These are phyloP conservation scores for Gymnopus androsaceus DNA, from an alignment of 1,284 basidiomycete species.

Conservation along the genomic window DNA sequence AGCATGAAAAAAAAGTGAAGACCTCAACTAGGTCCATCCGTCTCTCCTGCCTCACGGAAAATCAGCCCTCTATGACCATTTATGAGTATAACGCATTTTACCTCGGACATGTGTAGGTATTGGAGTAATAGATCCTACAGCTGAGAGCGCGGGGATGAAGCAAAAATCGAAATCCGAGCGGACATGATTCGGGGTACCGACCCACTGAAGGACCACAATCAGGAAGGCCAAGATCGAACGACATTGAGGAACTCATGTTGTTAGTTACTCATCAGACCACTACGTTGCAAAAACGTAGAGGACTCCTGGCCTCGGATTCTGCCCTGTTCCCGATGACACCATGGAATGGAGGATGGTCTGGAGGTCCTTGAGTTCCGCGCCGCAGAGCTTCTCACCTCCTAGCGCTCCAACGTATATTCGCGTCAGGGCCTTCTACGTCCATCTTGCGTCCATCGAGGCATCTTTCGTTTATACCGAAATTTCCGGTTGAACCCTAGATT, in stretches of 20 bases:
- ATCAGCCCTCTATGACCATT: conserved; percentile 14
- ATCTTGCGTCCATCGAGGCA: conserved; percentile 58
- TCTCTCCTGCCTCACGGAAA: conserved; percentile 56
- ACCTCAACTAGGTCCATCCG: conserved; percentile 94
- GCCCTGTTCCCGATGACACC: conserved; percentile 88
- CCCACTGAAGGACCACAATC: conserved; percentile 40
- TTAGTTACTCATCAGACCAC: conserved; percentile 80
- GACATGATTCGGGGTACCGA: conserved; percentile 84
- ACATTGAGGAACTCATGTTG: conserved; percentile 43
- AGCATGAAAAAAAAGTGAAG: conserved; percentile 93
- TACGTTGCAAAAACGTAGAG: conserved; percentile 81
- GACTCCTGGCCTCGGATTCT: conserved; percentile 72
- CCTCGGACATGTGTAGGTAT: conserved; percentile 83
- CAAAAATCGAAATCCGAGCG: conserved; percentile 94
- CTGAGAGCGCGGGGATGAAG: conserved; percentile 96
- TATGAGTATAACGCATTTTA: conserved; percentile 34
- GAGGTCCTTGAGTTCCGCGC: conserved; percentile 3
- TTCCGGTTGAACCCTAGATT: conserved; percentile 77
- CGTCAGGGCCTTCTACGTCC: conserved; percentile 72
- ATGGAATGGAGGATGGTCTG: conserved; percentile 97
- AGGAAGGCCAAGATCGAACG: conserved; percentile 5
- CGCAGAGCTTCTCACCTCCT: conserved; percentile 80
- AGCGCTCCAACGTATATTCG: conserved; percentile 87
- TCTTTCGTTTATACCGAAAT: conserved; percentile 87
- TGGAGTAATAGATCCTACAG: conserved; percentile 96